Percentiles rank a stretch among this genome's conserved stretches.
phyloP scores from a whole-genome alignment of 768 basidiomycete genomes.

The Lentinula aciculospora region DNA sequence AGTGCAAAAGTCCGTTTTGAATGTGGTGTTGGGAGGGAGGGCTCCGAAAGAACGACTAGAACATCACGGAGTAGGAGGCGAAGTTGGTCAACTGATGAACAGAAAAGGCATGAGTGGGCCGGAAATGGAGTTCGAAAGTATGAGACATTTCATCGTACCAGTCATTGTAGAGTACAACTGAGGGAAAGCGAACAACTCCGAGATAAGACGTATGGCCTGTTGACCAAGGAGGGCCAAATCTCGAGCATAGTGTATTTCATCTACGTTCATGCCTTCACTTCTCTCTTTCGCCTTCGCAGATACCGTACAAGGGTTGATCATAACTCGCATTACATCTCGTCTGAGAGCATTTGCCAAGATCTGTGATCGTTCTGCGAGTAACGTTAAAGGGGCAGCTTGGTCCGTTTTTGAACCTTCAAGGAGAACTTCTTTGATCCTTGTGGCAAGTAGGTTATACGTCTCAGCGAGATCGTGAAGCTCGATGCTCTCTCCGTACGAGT shows the following conservation, averaged over 20 bases:
- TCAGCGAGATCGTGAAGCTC: constrained; percentile 53
- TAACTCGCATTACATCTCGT: neutral
- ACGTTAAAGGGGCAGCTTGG: constrained; percentile 21
- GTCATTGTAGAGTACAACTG: constrained; percentile 39
- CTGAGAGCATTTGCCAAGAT: constrained; percentile 6
- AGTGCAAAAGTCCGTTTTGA: constrained; percentile 37
- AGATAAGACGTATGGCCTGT: constrained; percentile 44
- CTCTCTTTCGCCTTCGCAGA: neutral
- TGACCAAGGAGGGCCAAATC: constrained; percentile 45
- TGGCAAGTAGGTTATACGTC: constrained; percentile 50
- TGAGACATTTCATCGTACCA: constrained; percentile 29
- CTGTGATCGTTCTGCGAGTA: constrained; percentile 8
- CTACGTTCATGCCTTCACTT: constrained; percentile 14
- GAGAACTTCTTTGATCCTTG: constrained; percentile 30
- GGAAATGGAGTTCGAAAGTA: neutral
- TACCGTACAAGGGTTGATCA: constrained; percentile 13
- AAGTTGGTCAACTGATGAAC: constrained; percentile 35
- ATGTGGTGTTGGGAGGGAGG: constrained; percentile 31
- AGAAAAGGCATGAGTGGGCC: neutral
- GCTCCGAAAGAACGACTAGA: constrained; percentile 30
- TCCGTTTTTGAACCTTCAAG: constrained; percentile 12
- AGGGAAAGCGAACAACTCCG: constrained; percentile 45
- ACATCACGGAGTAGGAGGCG: constrained; percentile 36
- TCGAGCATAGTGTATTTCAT: constrained; percentile 32
- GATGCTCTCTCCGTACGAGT: constrained; percentile 26